phyloP scores from a whole-genome alignment of 306 rosid genomes.

The Styphnolobium japonicum region DNA sequence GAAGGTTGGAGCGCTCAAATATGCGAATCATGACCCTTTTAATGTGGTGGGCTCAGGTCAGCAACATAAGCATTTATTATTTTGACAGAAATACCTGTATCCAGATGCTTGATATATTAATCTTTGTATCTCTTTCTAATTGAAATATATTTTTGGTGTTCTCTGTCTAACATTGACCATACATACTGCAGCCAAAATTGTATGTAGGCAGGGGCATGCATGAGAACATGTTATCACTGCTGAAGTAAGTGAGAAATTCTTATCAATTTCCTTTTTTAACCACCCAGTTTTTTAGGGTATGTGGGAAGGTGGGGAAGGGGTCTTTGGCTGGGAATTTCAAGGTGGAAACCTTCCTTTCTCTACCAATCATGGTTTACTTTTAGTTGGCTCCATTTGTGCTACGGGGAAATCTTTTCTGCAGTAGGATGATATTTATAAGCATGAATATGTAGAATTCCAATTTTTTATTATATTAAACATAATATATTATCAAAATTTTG shows the following conservation, averaged over 20 bases:
- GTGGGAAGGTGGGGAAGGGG: background rate
- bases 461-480: background rate
- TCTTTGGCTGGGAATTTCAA: background rate
- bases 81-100: constrained; percentile 5
- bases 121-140: background rate
- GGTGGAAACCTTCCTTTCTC: background rate
- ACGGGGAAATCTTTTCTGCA: background rate
- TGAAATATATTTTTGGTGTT: constrained; percentile 14
- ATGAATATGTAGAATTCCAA: background rate
- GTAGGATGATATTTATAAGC: background rate
- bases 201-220: constrained; percentile 95
- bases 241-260: constrained; percentile 60
- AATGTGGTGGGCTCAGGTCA: constrained; percentile 99
- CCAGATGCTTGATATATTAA: background rate
- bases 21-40: constrained; percentile 58
- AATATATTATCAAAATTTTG: background rate
- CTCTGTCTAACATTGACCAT: constrained; percentile 27
- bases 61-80: constrained; percentile 27
- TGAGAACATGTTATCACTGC: constrained; percentile 71
- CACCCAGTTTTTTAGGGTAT: background rate
- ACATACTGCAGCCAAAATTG: constrained; percentile 78
- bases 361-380: background rate
- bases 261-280: constrained; percentile 6
- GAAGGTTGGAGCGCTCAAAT: constrained; percentile 78
- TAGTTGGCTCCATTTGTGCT: background rate